Conservation (phyloP, 192 early-diverging fungal genomes). For the Coemansia sp. region DNA sequence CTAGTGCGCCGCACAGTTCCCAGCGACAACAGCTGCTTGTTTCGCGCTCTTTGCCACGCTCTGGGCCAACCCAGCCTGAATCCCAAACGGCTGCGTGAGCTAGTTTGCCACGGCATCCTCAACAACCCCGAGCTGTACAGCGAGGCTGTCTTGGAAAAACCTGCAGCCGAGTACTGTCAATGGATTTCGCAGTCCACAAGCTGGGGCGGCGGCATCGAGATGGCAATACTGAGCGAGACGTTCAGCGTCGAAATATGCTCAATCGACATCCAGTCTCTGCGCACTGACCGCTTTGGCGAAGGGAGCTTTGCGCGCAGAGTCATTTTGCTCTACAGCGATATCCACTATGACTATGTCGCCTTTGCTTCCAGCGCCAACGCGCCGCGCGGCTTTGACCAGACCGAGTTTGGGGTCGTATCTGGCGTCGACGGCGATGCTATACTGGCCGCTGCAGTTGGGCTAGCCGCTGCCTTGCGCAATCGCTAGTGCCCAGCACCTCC, state of each 20-base stretch:
- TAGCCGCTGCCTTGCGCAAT: constrained; percentile 19
- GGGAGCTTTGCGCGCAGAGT: constrained; percentile 42
- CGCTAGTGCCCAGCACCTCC: no score
- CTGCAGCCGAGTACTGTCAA: constrained; percentile 49
- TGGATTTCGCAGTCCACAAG: constrained; percentile 56
- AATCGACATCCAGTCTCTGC: constrained; percentile 54
- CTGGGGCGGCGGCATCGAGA: constrained; percentile 64
- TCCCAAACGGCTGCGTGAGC: constrained; percentile 19
- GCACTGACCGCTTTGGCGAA: constrained; percentile 66
- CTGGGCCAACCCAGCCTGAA: constrained; percentile 15
- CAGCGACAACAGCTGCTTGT: constrained; percentile 63
- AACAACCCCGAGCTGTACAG: constrained; percentile 50
- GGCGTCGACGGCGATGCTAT: constrained; percentile 11
- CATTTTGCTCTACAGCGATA: constrained; percentile 58
- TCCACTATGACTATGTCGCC: constrained; percentile 72
- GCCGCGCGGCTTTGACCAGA: constrained; percentile 60
- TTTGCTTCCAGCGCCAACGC: constrained; percentile 29
- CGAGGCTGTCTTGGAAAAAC: constrained; percentile 55
- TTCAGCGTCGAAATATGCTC: constrained; percentile 61
- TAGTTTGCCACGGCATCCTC: constrained; percentile 44
- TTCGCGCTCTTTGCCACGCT: constrained; percentile 49
- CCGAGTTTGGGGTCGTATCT: constrained; percentile 46
- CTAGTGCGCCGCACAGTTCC: constrained; percentile 35
- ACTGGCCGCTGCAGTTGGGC: constrained; percentile 10
- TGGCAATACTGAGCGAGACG: constrained; percentile 56